Evolutionary conservation across 331 rosid genomes (phyloP).

Genomic region (Spiraea crenata): DNA sequence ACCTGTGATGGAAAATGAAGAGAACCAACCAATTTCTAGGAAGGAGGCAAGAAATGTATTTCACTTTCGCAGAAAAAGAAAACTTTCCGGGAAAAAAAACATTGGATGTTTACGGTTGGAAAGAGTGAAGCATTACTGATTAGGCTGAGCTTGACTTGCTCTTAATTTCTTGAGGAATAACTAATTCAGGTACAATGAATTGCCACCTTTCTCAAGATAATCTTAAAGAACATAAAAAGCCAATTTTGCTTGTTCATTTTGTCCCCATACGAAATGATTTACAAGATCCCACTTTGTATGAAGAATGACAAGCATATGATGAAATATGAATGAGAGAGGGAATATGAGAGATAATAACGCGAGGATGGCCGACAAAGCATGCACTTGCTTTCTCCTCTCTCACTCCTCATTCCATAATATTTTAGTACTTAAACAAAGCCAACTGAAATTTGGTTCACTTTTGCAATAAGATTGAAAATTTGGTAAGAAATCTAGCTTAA

Average conservation of each 20-base stretch:
- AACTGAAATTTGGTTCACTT: constrained; percentile 2
- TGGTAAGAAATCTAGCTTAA: no score
- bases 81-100: constrained; percentile 5
- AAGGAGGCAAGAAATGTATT: not conserved
- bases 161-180: not conserved
- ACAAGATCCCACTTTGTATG: constrained; percentile 26
- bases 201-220: constrained; percentile 19
- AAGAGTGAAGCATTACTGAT: not conserved
- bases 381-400: constrained; percentile 11
- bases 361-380: constrained; percentile 38
- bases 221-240: constrained; percentile 12
- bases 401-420: constrained; percentile 8
- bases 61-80: constrained; percentile 1
- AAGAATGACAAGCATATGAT: constrained; percentile 7
- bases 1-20: constrained; percentile 9
- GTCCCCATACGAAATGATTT: constrained; percentile 19
- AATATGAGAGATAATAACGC: not conserved
- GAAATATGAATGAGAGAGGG: not conserved
- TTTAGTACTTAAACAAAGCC: constrained; percentile 20
- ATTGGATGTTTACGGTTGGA: not conserved
- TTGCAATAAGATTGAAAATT: not conserved
- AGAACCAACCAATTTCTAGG: constrained; percentile 13
- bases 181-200: not conserved
- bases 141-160: not conserved
- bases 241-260: constrained; percentile 17